Evolutionary conservation across 192 early-diverging fungal species (phyloP), one percentile per base, ranked within the genome.

Genomic region (Thamnidium elegans): DNA sequence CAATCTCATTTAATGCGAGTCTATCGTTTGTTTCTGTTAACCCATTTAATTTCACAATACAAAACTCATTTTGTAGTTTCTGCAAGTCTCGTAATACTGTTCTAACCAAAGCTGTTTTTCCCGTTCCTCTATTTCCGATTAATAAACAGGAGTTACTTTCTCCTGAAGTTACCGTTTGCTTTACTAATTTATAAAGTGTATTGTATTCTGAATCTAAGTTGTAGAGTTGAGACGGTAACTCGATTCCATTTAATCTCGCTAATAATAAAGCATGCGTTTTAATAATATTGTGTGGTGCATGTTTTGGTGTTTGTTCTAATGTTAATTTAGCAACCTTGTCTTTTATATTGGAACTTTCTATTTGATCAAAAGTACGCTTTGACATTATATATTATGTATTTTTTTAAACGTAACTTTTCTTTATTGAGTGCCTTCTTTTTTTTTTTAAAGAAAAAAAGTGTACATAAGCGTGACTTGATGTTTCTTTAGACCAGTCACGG

Each of bases 111-210:
- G 77, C 59, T 3, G 87, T 79, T 54, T 95, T 95, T 30, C 94
- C 94, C 44, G 85, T 81, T 8, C 91, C 92, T 56, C 88, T 78
- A 44, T 83, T 86, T 1, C 96, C 96, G 2, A 95, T 78, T 7
- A 98, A 63, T 23, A 98, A 71, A 30, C 90, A 88, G 0, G 93
- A 90, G 68, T 95, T 98, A 53, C 92, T 90, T 65, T 98, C 94
- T 1, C 88, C 89, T 17, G 71, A 62, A 4, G 71, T 65, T 4
- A 92, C 76, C 7, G 89, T 87, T 30, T 81, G 81, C 21, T 81
- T 76, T 48, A 91, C 65, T 1, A 92, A 58, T 19, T 80, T 73
- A n/a, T 75, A 65, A 13, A 91, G 62, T 19, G 77, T 78, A 72
- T 69, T 66, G 65, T 83, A 81, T 55, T 83, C 69, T 15, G 76